Percentiles rank a stretch among this genome's conserved stretches.
Conservation (phyloP, 208 protist genomes). For the Porcisia hertigi region DNA sequence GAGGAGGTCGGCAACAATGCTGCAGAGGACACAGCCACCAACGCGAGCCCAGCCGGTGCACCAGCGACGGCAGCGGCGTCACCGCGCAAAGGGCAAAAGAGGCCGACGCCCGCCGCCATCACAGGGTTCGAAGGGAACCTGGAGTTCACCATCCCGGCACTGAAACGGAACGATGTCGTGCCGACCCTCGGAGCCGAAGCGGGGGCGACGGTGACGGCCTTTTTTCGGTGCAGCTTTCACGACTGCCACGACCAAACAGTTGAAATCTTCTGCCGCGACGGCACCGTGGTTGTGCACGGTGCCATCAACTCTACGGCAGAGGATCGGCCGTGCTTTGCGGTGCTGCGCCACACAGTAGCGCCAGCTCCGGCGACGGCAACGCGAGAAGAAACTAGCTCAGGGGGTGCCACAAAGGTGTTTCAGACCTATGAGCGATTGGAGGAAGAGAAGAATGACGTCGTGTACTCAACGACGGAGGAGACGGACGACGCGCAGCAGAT, state of each 20-base stretch:
- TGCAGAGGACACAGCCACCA: background rate
- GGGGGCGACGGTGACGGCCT: conserved; percentile 33
- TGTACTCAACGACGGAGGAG: conserved; percentile 33
- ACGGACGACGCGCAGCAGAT: conserved; percentile 43
- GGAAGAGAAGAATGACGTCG: conserved; percentile 23
- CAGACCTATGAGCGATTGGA: conserved; percentile 28
- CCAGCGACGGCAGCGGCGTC: background rate
- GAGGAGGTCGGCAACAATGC: background rate
- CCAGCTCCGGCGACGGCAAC: conserved; percentile 15
- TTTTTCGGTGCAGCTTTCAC: conserved; percentile 67
- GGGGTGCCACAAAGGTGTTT: conserved; percentile 16
- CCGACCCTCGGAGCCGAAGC: background rate
- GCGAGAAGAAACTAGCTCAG: conserved; percentile 22
- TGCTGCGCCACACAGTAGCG: conserved; percentile 20
- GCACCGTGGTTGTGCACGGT: conserved; percentile 53
- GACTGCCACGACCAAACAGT: conserved; percentile 59
- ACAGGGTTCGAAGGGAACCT: conserved; percentile 62
- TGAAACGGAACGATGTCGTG: background rate
- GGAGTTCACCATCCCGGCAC: conserved; percentile 37
- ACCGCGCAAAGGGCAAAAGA: background rate
- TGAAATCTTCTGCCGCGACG: conserved; percentile 45
- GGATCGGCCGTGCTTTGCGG: conserved; percentile 34
- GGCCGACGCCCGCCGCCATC: conserved; percentile 38
- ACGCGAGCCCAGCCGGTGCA: background rate
- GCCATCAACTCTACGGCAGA: conserved; percentile 65